These are phyloP conservation scores for Debaryomycetaceae sp. DNA, from an alignment of 1,139 yeast species.

Conservation along the genomic window DNA sequence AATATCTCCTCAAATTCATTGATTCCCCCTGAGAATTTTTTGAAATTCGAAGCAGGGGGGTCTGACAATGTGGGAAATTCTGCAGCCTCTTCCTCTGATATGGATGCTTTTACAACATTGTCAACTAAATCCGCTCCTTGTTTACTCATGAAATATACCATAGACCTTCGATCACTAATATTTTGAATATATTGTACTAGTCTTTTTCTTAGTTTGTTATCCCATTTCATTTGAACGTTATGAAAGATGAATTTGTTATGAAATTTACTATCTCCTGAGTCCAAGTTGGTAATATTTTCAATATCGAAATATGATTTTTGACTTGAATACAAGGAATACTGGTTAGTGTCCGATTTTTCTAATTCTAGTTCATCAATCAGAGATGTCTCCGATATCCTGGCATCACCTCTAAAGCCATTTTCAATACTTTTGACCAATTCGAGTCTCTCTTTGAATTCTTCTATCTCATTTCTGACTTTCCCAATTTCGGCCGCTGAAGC, in stretches of 20 bases:
- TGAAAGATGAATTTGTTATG: slow-evolving; percentile 80
- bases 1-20: slow-evolving; percentile 32
- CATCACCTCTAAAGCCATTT: slow-evolving; percentile 14
- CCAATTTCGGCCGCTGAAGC: slow-evolving; percentile 12
- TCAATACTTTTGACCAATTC: slow-evolving; percentile 21
- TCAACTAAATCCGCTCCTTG: slow-evolving; percentile 68
- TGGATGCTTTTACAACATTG: slow-evolving; percentile 24
- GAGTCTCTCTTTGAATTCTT: slow-evolving; percentile 28
- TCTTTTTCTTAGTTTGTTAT: slow-evolving; percentile 60
- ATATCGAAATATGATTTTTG: slow-evolving; percentile 27
- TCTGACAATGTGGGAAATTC: slow-evolving; percentile 9
- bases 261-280: slow-evolving; percentile 37
- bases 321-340: slow-evolving; percentile 26
- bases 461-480: slow-evolving; percentile 27
- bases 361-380: slow-evolving; percentile 1
- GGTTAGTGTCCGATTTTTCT: slow-evolving; percentile 11
- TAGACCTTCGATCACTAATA: slow-evolving; percentile 53
- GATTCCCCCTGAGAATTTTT: slow-evolving; percentile 20
- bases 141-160: slow-evolving; percentile 61
- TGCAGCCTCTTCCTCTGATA: slow-evolving; percentile 11
- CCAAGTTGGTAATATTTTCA: slow-evolving; percentile 26
- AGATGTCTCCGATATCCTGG: slow-evolving; percentile 10
- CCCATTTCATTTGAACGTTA: slow-evolving; percentile 77
- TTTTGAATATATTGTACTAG: slow-evolving; percentile 62
- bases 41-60: slow-evolving; percentile 8